A percentile compares a stretch with the other conserved stretches of the same genome.
Conservation (phyloP, 2,329 filamentous ascomycete genomes). For the Trichophyton rubrum region DNA sequence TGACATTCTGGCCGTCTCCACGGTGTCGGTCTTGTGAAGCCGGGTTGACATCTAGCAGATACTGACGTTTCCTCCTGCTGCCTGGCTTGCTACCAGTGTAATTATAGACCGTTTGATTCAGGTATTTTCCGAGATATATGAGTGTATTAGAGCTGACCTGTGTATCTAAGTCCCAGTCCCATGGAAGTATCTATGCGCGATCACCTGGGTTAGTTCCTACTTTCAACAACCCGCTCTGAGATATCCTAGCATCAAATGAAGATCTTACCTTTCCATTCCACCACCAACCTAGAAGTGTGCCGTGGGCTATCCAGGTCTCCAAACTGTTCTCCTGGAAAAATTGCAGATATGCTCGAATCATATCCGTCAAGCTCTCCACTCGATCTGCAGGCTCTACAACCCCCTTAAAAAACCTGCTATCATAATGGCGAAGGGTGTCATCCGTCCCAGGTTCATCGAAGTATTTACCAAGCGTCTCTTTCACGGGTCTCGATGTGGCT, state of each 20-base stretch:
- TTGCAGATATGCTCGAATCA: slow-evolving; percentile 61
- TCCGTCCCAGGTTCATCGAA: slow-evolving; percentile 53
- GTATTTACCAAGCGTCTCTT: slow-evolving; percentile 41
- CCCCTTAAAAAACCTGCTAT: slow-evolving; percentile 55
- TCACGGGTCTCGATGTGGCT: slow-evolving; percentile 15
- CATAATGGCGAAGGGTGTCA: slow-evolving; percentile 58
- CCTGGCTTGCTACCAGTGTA: slow-evolving; percentile 29
- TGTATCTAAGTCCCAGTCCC: slow-evolving; percentile 76
- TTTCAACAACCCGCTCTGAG: neutral
- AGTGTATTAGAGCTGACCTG: slow-evolving; percentile 61
- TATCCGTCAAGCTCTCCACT: slow-evolving; percentile 51
- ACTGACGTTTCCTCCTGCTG: slow-evolving; percentile 39
- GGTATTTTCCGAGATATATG: slow-evolving; percentile 48
- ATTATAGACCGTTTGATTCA: slow-evolving; percentile 54
- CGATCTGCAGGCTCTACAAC: slow-evolving; percentile 54
- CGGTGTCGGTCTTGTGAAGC: slow-evolving; percentile 49
- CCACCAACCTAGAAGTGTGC: slow-evolving; percentile 77
- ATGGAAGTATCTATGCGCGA: slow-evolving; percentile 64
- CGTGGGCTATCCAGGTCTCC: slow-evolving; percentile 80
- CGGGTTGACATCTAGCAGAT: slow-evolving; percentile 67
- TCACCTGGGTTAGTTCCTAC: slow-evolving; percentile 50
- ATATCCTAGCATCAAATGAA: no score
- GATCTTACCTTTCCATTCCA: slow-evolving; percentile 56
- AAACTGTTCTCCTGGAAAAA: slow-evolving; percentile 52
- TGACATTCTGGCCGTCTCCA: slow-evolving; percentile 62